These are phyloP conservation scores for Hippophae rhamnoides DNA, from an alignment of 306 rosid genomes.

Conservation along the genomic window DNA sequence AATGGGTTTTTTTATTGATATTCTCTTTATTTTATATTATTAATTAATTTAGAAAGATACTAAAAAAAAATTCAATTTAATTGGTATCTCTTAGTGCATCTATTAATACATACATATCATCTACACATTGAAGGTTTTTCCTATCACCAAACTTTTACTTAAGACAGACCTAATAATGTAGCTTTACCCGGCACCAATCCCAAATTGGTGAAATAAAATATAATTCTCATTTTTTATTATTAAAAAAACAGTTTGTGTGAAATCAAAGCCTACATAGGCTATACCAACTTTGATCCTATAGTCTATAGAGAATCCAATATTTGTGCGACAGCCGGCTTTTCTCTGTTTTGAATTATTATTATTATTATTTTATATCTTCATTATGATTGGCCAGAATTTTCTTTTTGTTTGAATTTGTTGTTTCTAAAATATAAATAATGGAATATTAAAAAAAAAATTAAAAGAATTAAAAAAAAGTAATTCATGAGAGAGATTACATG, in stretches of 20 bases:
- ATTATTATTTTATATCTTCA: background rate
- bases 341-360: background rate
- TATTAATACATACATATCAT: no score
- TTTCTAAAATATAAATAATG: slow-evolving; percentile 9
- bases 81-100: no score
- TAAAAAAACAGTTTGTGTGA: background rate
- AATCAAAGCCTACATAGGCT: slow-evolving; percentile 13
- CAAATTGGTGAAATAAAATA: no score
- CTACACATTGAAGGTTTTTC: no score
- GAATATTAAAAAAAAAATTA: slow-evolving; percentile 1
- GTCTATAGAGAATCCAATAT: slow-evolving; percentile 14
- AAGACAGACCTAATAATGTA: no score
- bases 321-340: slow-evolving; percentile 45
- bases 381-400: slow-evolving; percentile 37
- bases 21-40: no score
- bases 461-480: slow-evolving; percentile 15
- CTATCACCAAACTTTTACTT: no score
- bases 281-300: slow-evolving; percentile 23
- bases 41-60: no score
- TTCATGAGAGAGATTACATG: slow-evolving; percentile 48
- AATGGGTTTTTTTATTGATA: no score
- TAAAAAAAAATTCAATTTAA: no score
- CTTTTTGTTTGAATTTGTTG: slow-evolving; percentile 27
- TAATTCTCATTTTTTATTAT: no score
- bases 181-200: background rate